phyloP scores from a whole-genome alignment of 805 yeast species.

The Phaffomyces opuntiae region DNA sequence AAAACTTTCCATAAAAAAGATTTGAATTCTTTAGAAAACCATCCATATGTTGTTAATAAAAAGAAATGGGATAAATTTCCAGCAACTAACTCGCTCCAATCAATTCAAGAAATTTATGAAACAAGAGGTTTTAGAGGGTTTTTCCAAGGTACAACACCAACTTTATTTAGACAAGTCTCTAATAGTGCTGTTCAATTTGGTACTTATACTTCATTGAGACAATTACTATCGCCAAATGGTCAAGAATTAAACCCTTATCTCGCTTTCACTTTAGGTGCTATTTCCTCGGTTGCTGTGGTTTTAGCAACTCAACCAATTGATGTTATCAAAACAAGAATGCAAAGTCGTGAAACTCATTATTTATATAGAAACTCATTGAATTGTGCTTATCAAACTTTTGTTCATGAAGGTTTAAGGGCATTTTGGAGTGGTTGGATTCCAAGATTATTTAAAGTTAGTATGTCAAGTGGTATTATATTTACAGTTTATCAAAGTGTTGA shows the following conservation, averaged over 20 bases:
- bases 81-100: slow-evolving; percentile 42
- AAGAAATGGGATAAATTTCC: slow-evolving; percentile 42
- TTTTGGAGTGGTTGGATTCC: slow-evolving; percentile 60
- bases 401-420: slow-evolving; percentile 38
- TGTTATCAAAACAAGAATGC: slow-evolving; percentile 81
- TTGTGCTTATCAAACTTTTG: slow-evolving; percentile 42
- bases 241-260: slow-evolving; percentile 29
- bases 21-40: slow-evolving; percentile 16
- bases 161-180: slow-evolving; percentile 70
- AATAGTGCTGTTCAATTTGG: slow-evolving; percentile 82
- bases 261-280: slow-evolving; percentile 42
- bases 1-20: slow-evolving; percentile 26
- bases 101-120: slow-evolving; percentile 58
- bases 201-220: slow-evolving; percentile 72
- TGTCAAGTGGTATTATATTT: slow-evolving; percentile 65
- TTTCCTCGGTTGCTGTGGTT: slow-evolving; percentile 68
- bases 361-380: slow-evolving; percentile 56
- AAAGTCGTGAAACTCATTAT: slow-evolving; percentile 58
- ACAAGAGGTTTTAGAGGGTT: slow-evolving; percentile 74
- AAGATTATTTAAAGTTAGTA: slow-evolving; percentile 60
- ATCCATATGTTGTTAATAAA: slow-evolving; percentile 25
- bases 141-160: slow-evolving; percentile 77
- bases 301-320: slow-evolving; percentile 84
- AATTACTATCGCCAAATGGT: slow-evolving; percentile 50
- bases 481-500: slow-evolving; percentile 55